phyloP scores from a whole-genome alignment of 1,139 yeast species.

The Scheffersomyces segobiensis region DNA sequence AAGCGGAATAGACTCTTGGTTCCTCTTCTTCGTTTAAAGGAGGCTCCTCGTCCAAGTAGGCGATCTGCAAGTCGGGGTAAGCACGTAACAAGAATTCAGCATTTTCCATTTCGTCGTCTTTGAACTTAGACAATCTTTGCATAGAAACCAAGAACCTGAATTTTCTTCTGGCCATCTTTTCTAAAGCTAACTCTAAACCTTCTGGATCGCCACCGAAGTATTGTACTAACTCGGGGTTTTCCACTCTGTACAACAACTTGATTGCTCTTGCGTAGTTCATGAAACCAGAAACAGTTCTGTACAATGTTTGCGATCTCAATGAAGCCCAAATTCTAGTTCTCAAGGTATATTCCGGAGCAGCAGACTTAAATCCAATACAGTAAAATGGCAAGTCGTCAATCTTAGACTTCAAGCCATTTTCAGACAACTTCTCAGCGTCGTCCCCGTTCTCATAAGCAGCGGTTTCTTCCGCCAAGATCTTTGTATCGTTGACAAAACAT shows the following conservation, averaged over 20 bases:
- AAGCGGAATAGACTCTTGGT: slow-evolving; percentile 93
- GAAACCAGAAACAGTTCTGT: slow-evolving; percentile 98
- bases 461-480: slow-evolving; percentile 96
- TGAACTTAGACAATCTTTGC: slow-evolving; percentile 97
- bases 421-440: slow-evolving; percentile 61
- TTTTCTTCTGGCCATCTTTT: slow-evolving; percentile 99
- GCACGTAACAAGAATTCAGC: slow-evolving; percentile 98
- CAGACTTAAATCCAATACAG: slow-evolving; percentile 98
- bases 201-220: slow-evolving; percentile 99
- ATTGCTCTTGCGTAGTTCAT: slow-evolving; percentile 99
- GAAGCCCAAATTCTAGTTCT: slow-evolving; percentile 99
- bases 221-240: slow-evolving; percentile 97
- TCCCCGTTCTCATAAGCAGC: slow-evolving; percentile 79
- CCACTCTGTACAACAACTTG: slow-evolving; percentile 95
- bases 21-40: slow-evolving; percentile 93
- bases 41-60: slow-evolving; percentile 93
- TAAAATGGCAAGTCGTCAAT: slow-evolving; percentile 98
- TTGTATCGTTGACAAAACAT: slow-evolving; percentile 97
- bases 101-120: slow-evolving; percentile 96
- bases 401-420: slow-evolving; percentile 79
- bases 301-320: slow-evolving; percentile 94
- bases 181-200: slow-evolving; percentile 90
- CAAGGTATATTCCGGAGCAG: slow-evolving; percentile 98
- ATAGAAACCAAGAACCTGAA: slow-evolving; percentile 95
- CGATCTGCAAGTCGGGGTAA: slow-evolving; percentile 97